These are phyloP conservation scores for Chlorella ohadii DNA, from an alignment of 139 green algal species.

Conservation along the genomic window DNA sequence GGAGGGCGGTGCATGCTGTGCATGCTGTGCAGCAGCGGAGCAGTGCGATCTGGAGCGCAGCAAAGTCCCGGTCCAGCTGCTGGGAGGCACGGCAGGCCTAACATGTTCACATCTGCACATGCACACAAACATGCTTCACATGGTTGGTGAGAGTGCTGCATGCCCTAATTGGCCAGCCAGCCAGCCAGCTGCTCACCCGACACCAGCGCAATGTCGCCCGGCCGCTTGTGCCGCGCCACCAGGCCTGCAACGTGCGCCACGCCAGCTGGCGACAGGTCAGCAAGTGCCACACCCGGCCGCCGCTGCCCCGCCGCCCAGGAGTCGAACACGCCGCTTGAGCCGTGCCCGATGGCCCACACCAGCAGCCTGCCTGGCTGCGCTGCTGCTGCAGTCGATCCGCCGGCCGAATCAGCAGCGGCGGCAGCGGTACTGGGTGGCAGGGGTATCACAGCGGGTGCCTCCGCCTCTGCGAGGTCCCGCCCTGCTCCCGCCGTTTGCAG, in stretches of 20 bases:
- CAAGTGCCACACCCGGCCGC: conserved; percentile 1
- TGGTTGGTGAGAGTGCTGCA: no score
- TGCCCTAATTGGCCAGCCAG: no score
- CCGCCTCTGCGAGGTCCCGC: not conserved
- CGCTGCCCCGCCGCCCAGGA: conserved; percentile 6
- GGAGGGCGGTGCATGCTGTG: no score
- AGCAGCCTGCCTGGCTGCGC: not conserved
- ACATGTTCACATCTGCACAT: no score
- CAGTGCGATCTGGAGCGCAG: not conserved
- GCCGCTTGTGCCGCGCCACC: conserved; percentile 23
- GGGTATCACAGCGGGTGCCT: not conserved
- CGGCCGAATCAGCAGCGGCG: no score
- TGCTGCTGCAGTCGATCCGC: not conserved
- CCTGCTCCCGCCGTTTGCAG: conserved; percentile 15
- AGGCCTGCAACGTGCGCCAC: conserved; percentile 6
- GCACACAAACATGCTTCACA: not conserved
- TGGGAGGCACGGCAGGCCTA: no score
- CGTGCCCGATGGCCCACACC: conserved; percentile 27
- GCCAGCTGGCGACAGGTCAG: conserved; percentile 19
- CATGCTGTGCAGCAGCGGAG: not conserved
- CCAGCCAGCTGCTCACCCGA: not conserved
- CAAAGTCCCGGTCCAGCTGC: no score
- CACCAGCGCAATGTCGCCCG: conserved; percentile 24
- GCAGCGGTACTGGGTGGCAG: not conserved
- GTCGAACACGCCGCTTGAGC: conserved; percentile 4